phyloP scores from a whole-genome alignment of 441 rosid genomes.

The Croton setiger region DNA sequence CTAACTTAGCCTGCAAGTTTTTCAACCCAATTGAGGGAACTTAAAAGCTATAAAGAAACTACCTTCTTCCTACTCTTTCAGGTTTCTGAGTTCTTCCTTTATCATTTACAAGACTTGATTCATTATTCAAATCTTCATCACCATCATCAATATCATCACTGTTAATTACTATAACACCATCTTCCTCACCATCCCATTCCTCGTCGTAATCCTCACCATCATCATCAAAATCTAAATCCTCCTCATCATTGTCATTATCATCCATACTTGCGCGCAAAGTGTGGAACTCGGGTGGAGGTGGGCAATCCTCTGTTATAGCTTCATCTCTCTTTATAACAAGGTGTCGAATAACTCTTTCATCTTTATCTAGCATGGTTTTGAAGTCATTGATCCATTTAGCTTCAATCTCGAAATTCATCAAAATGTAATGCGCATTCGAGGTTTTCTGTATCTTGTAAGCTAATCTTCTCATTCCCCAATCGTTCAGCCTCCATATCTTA shows the following conservation, averaged over 20 bases:
- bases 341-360: slow-evolving; percentile 83
- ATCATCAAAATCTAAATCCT: slow-evolving; percentile 35
- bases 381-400: slow-evolving; percentile 78
- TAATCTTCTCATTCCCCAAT: slow-evolving; percentile 88
- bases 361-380: slow-evolving; percentile 70
- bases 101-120: slow-evolving; percentile 20
- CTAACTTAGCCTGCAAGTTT: slow-evolving; percentile 13
- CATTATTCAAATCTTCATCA: slow-evolving; percentile 14
- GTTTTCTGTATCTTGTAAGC: slow-evolving; percentile 89
- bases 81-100: slow-evolving; percentile 23
- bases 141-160: slow-evolving; percentile 29
- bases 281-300: slow-evolving; percentile 86
- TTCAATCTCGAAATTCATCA: slow-evolving; percentile 92
- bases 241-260: slow-evolving; percentile 42
- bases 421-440: slow-evolving; percentile 65
- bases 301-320: slow-evolving; percentile 68
- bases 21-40: slow-evolving; percentile 12
- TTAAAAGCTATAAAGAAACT: slow-evolving; percentile 6
- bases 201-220: slow-evolving; percentile 31
- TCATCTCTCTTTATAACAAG: slow-evolving; percentile 78
- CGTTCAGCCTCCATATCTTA: slow-evolving; percentile 75
- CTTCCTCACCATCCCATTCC: slow-evolving; percentile 40
- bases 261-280: slow-evolving; percentile 41
- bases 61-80: slow-evolving; percentile 25
- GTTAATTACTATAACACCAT: slow-evolving; percentile 29